A percentile compares a stretch with the other conserved stretches of the same genome.
These are phyloP conservation scores for Triangularia setosa DNA, from an alignment of 2,329 filamentous ascomycete species.

Conservation along the genomic window DNA sequence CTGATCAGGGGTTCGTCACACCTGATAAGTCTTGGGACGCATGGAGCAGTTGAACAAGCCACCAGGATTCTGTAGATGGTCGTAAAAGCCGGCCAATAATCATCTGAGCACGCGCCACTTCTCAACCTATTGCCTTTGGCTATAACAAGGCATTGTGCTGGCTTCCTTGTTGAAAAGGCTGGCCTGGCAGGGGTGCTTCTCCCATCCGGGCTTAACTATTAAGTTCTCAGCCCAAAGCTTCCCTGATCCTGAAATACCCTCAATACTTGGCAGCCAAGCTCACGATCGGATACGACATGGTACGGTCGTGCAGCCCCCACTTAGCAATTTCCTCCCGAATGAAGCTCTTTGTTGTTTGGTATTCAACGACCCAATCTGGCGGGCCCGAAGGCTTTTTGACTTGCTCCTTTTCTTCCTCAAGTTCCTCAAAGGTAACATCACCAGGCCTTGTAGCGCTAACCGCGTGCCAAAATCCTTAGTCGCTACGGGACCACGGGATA, in stretches of 20 bases:
- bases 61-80: too few species aligned
- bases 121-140: too few species aligned
- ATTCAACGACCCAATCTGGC: slow-evolving; percentile 48
- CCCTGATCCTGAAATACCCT: slow-evolving; percentile 37
- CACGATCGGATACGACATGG: slow-evolving; percentile 55
- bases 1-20: too few species aligned
- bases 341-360: slow-evolving; percentile 42
- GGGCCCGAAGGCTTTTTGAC: slow-evolving; percentile 40
- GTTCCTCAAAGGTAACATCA: slow-evolving; percentile 39
- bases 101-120: too few species aligned
- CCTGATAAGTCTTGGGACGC: too few species aligned
- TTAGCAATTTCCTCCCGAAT: slow-evolving; percentile 54
- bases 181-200: not conserved
- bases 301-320: slow-evolving; percentile 53
- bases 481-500: slow-evolving; percentile 48
- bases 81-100: too few species aligned
- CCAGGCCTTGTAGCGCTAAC: slow-evolving; percentile 43
- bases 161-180: not conserved
- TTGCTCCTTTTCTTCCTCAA: slow-evolving; percentile 42
- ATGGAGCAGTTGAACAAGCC: too few species aligned
- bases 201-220: not conserved
- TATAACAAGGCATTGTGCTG: not conserved
- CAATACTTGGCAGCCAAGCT: slow-evolving; percentile 48
- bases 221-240: not conserved
- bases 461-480: slow-evolving; percentile 51